Evolutionary conservation across 2,329 filamentous ascomycete species (phyloP).

Genomic region (Kalaharituber pfeilii): DNA sequence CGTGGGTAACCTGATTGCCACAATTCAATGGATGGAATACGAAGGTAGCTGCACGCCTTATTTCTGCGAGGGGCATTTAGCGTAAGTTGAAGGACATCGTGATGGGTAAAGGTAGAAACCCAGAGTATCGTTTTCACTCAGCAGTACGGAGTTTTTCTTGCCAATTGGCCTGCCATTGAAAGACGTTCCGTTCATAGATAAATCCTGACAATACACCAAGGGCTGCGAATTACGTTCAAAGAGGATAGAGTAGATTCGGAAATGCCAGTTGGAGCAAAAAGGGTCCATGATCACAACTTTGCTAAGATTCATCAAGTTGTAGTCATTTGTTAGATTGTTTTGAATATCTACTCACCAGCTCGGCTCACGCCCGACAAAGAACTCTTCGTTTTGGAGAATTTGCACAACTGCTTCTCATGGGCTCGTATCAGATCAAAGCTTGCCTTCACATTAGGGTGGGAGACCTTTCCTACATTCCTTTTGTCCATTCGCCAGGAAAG

Average conservation of each 20-base stretch:
- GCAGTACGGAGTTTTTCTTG: conserved; percentile 9
- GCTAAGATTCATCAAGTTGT: no score
- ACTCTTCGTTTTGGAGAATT: neutral
- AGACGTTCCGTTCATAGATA: conserved; percentile 15
- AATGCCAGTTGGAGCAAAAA: conserved; percentile 5
- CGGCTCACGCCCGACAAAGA: neutral
- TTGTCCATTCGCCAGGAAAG: neutral
- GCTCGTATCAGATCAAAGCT: neutral
- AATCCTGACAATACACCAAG: conserved; percentile 18
- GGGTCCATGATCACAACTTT: neutral
- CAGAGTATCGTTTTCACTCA: conserved; percentile 10
- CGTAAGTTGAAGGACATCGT: neutral
- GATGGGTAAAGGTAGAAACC: neutral
- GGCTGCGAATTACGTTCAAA: conserved; percentile 14
- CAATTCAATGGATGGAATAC: conserved; percentile 7
- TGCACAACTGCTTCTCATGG: neutral
- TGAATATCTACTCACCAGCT: neutral
- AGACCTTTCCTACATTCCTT: conserved; percentile 1
- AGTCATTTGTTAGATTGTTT: no score
- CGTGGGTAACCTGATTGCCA: neutral
- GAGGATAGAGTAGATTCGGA: conserved; percentile 15
- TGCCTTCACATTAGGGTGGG: no score
- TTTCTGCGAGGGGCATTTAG: conserved; percentile 7
- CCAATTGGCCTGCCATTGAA: conserved; percentile 12
- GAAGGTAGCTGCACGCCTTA: conserved; percentile 7